These are phyloP conservation scores for Onygenales sp. DNA, from an alignment of 2,329 filamentous ascomycete species.

Conservation along the genomic window DNA sequence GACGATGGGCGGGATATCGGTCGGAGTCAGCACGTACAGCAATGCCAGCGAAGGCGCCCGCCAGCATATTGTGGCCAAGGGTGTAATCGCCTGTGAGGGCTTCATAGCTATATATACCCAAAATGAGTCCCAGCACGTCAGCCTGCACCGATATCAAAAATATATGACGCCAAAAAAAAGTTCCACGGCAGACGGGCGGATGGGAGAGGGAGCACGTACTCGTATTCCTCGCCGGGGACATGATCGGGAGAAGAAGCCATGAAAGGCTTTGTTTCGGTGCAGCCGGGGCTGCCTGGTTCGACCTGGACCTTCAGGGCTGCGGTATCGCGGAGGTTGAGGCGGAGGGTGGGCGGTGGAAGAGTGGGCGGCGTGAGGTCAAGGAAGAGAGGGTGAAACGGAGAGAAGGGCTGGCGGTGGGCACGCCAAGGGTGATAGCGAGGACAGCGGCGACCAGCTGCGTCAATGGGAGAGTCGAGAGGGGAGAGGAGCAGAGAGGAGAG, in stretches of 20 bases:
- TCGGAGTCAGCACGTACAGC: slow-evolving; percentile 52
- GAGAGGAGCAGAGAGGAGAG: not conserved
- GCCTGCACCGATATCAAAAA: not conserved
- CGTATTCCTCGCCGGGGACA: slow-evolving; percentile 35
- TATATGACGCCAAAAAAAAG: not conserved
- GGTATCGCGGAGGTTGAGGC: not conserved
- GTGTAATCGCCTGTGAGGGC: slow-evolving; percentile 90
- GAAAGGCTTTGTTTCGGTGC: slow-evolving; percentile 22
- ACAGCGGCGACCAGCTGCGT: not conserved
- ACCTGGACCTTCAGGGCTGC: slow-evolving; percentile 7
- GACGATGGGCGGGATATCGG: not conserved
- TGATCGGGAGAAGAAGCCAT: slow-evolving; percentile 34
- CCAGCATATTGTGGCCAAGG: slow-evolving; percentile 85
- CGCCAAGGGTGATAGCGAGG: not conserved
- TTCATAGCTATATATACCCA: slow-evolving; percentile 61
- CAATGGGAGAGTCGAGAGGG: not conserved
- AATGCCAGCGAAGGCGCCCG: slow-evolving; percentile 93
- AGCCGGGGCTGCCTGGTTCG: slow-evolving; percentile 21
- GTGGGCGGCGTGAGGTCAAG: slow-evolving; percentile 3
- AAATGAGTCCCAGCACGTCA: slow-evolving; percentile 1
- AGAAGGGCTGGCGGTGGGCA: slow-evolving; percentile 1
- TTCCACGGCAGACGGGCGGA: not conserved
- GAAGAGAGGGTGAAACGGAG: slow-evolving; percentile 1
- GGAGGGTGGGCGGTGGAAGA: slow-evolving; percentile 7
- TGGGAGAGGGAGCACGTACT: slow-evolving; percentile 26